phyloP scores from a whole-genome alignment of 2,329 filamentous ascomycete genomes.

The Coniochaeta hoffmannii region DNA sequence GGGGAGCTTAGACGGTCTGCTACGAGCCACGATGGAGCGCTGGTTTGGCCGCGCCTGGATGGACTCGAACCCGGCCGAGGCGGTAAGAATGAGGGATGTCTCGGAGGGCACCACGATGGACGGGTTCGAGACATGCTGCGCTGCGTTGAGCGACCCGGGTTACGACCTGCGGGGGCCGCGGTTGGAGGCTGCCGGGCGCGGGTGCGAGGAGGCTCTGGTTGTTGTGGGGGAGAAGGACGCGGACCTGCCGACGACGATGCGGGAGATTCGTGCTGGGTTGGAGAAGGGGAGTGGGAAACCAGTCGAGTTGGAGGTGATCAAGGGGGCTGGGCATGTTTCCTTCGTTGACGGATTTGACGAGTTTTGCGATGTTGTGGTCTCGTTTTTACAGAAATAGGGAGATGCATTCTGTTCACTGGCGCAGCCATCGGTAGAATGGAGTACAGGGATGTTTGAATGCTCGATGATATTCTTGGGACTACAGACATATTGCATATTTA shows the following conservation, averaged over 20 bases:
- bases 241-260: slow-evolving; percentile 30
- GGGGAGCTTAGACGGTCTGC: slow-evolving; percentile 22
- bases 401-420: background rate
- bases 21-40: slow-evolving; percentile 27
- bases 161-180: slow-evolving; percentile 33
- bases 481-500: background rate
- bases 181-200: slow-evolving; percentile 21
- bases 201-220: slow-evolving; percentile 25
- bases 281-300: slow-evolving; percentile 21
- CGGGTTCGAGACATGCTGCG: slow-evolving; percentile 33
- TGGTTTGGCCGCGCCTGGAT: slow-evolving; percentile 34
- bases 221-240: slow-evolving; percentile 34
- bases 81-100: slow-evolving; percentile 22
- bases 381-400: slow-evolving; percentile 14
- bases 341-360: slow-evolving; percentile 29
- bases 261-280: slow-evolving; percentile 26
- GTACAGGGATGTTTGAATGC: background rate
- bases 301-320: slow-evolving; percentile 25
- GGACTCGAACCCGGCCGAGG: slow-evolving; percentile 24
- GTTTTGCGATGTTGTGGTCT: slow-evolving; percentile 19
- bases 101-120: slow-evolving; percentile 31
- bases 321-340: slow-evolving; percentile 28
- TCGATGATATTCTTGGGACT: background rate
- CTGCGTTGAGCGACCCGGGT: slow-evolving; percentile 25
- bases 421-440: background rate